phyloP scores from a whole-genome alignment of 1,139 yeast species.

The Protomyces inundatus region DNA sequence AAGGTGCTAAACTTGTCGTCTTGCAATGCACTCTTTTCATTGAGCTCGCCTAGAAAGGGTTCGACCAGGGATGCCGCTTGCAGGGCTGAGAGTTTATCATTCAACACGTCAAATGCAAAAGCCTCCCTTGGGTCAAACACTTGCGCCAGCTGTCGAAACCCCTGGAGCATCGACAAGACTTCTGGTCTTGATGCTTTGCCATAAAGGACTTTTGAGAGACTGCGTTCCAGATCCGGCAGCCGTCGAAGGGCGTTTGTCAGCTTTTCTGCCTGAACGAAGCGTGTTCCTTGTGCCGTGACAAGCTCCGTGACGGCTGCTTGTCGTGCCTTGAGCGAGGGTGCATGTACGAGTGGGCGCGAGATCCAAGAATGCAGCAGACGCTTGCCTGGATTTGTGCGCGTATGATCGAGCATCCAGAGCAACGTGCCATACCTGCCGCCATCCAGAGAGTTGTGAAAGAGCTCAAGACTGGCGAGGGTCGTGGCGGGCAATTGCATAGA shows the following conservation, averaged over 20 bases:
- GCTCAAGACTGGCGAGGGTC: constrained; percentile 65
- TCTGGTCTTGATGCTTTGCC: constrained; percentile 60
- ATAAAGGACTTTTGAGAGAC: constrained; percentile 64
- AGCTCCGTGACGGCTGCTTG: constrained; percentile 61
- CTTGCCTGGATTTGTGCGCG: constrained; percentile 70
- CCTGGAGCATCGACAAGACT: constrained; percentile 53
- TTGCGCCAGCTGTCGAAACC: constrained; percentile 34
- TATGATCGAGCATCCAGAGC: constrained; percentile 72
- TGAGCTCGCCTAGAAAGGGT: constrained; percentile 50
- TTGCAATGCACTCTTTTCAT: constrained; percentile 52
- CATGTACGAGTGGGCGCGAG: constrained; percentile 58
- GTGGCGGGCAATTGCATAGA: constrained; percentile 66
- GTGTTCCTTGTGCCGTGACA: constrained; percentile 34
- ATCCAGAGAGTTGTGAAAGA: constrained; percentile 62
- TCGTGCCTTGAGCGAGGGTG: constrained; percentile 53
- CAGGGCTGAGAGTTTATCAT: constrained; percentile 32
- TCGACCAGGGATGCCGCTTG: constrained; percentile 36
- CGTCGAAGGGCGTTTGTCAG: constrained; percentile 46
- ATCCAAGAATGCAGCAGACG: constrained; percentile 68
- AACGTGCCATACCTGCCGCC: constrained; percentile 59
- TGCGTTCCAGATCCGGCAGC: constrained; percentile 63
- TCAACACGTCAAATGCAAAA: constrained; percentile 36
- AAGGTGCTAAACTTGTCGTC: constrained; percentile 43
- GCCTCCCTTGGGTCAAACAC: constrained; percentile 31
- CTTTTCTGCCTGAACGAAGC: constrained; percentile 45